Base-by-base conservation (phyloP, 139 green algal genomes). In the Astrephomene gubernaculifera region DNA sequence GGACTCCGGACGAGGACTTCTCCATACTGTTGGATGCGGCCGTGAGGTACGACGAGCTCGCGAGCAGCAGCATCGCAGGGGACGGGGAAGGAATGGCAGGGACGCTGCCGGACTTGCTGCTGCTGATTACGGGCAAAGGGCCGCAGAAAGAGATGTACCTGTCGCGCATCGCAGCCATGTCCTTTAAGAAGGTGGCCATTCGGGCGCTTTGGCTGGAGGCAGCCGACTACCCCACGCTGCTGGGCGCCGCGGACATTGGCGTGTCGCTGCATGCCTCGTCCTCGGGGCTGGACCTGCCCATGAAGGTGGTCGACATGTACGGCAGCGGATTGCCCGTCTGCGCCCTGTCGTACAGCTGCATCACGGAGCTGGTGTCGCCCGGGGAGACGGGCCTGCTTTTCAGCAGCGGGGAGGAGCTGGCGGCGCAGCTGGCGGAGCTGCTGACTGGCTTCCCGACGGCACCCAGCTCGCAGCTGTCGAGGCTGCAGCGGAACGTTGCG, bases 281-380 rank as follows among this genome's bases (percentile, higher is more conserved):
- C 10, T 97, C 92, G 1, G 96, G 96, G 29, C 85, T 99, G 36
- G 97, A 99, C 87, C 93, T 99, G 60, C 97, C 97, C 1, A 99
- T 99, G 97, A 99, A 99, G 91, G 92, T 99, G 14, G 95, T 99
- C 4, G 97, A 99, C 90, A 99, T 99, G 97, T 99, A 98, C 93
- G 97, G 97, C 0, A 92, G 91, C 72, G 96, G 95, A 8, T 87
- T 99, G 61, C 97, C 97, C 8, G 97, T 99, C 0, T 96, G 91
- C 73, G 94, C 97, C 4, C 86, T 94, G 27, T 54, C 84, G 57
- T 99, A 98, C 90, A 71, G 70, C 49, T 98, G 94, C 91, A 95
- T 98, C 14, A 29, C 31, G 10, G 96, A 99, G 89, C 92, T 98
- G 53, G 94, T 99, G 24, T 31, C 75, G 7, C 82, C 94, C 4